A percentile compares a stretch with the other conserved stretches of the same genome.
Evolutionary conservation across 768 basidiomycete genomes (phyloP).

Genomic region (Termitomyces bulborhizus): DNA sequence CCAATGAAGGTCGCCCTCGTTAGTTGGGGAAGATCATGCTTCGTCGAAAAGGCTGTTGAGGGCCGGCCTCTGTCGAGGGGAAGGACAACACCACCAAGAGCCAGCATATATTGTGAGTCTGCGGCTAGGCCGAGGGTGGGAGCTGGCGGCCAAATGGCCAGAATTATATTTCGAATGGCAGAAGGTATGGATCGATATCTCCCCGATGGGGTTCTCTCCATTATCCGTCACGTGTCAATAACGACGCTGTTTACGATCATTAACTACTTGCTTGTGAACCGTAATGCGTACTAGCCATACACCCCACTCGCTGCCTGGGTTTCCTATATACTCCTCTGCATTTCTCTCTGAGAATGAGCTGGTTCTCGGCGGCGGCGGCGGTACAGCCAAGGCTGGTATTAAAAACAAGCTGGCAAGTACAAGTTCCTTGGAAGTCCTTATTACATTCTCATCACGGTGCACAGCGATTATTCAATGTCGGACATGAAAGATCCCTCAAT

Average conservation of each 20-base stretch:
- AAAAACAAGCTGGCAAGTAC: constrained; percentile 85
- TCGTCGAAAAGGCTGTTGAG: constrained; percentile 2
- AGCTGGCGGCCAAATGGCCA: background rate
- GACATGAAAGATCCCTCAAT: constrained; percentile 43
- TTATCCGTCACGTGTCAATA: constrained; percentile 11
- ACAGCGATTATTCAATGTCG: constrained; percentile 67
- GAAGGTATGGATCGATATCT: background rate
- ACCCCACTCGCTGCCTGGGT: constrained; percentile 67
- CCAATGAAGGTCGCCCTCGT: constrained; percentile 60
- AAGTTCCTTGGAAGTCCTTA: background rate
- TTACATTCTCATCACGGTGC: constrained; percentile 1
- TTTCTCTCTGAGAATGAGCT: constrained; percentile 71
- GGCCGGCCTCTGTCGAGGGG: constrained; percentile 1
- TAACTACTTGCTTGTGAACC: background rate
- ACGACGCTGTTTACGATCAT: background rate
- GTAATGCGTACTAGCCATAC: constrained; percentile 78
- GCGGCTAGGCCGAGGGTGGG: background rate
- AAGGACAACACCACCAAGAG: background rate
- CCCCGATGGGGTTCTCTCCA: background rate
- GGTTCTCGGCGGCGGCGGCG: constrained; percentile 87
- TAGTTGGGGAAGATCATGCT: constrained; percentile 47
- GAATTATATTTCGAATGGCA: background rate
- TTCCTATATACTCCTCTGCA: constrained; percentile 85
- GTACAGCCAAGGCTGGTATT: constrained; percentile 80
- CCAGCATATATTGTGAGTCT: constrained; percentile 1